Evolutionary conservation across 2,329 filamentous ascomycete species (phyloP), one percentile per base, ranked within the genome.

Genomic region (Hypoxylon sp.): DNA sequence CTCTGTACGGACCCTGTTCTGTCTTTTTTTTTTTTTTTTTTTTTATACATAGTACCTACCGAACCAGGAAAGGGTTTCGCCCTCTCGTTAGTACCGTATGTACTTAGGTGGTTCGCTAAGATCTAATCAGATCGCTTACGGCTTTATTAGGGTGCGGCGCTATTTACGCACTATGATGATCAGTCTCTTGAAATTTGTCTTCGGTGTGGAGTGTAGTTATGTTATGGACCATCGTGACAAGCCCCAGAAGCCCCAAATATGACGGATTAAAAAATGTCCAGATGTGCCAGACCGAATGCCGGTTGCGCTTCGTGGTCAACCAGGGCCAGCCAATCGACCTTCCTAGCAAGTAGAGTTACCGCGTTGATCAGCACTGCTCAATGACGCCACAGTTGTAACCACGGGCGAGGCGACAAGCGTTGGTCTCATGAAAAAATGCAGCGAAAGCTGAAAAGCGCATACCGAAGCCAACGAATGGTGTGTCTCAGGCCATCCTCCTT

Each of bases 61-160:
- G 63, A 71, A 66, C 62, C 55, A 24, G 64, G 70, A 69, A 72
- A 69, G 29, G 44, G 59, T 59, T 65, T 69, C 67, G 63, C 54
- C 59, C 29, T 44, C 52, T 62, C 24, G 48, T 66, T 59, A 35
- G 39, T 44, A 17, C 14, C 24, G 48, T 66, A 57, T 29, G 39
- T 44, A 17, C 14, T n/a, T 31, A 42, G 24, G 26, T 58, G 17
- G 64, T 52, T 59, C 50, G 39, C 53, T 60, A 53, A 67, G 57
- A 68, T 71, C 63, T 71, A 69, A 55, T 44, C 52, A 71, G 69
- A 69, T 66, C 69, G 69, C 66, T 65, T 71, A 64, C 54, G 33
- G 46, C 31, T 31, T 53, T 37, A 50, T 64, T 47, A 37, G 19
- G 39, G 39, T 71, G 39, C 48, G 59, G 53, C 47, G 51, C 55